Evolutionary conservation across 495 filamentous ascomycete species (phyloP).

Genomic region (Penicillium turbatum): DNA sequence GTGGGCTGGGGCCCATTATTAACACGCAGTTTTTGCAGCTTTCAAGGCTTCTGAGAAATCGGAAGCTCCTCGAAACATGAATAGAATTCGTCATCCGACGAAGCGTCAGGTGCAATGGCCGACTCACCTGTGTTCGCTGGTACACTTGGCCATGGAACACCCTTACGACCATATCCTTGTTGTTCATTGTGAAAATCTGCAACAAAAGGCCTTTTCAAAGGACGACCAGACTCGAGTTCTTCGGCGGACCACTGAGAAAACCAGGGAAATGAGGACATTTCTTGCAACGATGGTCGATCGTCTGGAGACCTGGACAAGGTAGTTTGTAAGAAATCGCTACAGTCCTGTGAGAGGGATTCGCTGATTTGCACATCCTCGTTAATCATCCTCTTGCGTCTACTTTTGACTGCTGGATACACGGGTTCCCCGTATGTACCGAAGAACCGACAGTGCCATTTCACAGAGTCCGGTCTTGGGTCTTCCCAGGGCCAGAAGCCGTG

Average conservation of each 20-base stretch:
- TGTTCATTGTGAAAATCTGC: not conserved
- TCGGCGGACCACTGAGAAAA: constrained; percentile 19
- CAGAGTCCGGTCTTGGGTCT: not conserved
- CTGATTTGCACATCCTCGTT: constrained; percentile 14
- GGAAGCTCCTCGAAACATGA: not conserved
- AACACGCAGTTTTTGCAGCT: no score
- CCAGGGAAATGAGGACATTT: constrained; percentile 20
- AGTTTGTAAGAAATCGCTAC: constrained; percentile 21
- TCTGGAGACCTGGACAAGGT: constrained; percentile 17
- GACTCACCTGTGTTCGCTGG: not conserved
- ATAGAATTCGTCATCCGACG: not conserved
- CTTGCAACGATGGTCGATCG: constrained; percentile 15
- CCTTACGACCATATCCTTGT: not conserved
- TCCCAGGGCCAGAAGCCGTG: constrained; percentile 31
- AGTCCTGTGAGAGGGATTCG: constrained; percentile 25
- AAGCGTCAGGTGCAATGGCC: no score
- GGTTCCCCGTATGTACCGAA: not conserved
- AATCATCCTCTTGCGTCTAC: constrained; percentile 16
- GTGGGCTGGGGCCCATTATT: not conserved
- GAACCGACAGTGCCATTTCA: not conserved
- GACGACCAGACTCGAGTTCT: constrained; percentile 8
- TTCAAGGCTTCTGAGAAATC: not conserved
- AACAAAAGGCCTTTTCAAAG: constrained; percentile 10
- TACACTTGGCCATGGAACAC: not conserved
- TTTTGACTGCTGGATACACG: not conserved